Percentiles rank a stretch among this genome's conserved stretches.
Conservation (phyloP, 306 rosid genomes). For the Citrullus colocynthis region DNA sequence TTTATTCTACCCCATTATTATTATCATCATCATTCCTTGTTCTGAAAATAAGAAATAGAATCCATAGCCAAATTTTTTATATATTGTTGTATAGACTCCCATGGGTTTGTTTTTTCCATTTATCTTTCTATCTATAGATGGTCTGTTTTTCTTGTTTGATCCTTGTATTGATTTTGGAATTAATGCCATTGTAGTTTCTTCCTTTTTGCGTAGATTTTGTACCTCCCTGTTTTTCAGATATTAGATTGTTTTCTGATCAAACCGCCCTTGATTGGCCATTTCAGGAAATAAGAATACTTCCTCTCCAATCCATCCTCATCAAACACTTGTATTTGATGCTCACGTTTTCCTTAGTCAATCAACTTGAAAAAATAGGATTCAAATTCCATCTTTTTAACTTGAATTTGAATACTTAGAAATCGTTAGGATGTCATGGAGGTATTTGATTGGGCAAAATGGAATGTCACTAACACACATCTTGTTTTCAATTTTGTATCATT, state of each 20-base stretch:
- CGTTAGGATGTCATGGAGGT: too few species aligned
- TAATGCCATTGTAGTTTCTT: constrained; percentile 2
- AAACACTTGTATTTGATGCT: not conserved
- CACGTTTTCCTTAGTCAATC: not conserved
- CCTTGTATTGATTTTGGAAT: not conserved
- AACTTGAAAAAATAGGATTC: not conserved
- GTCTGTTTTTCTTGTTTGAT: not conserved
- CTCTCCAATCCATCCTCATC: not conserved
- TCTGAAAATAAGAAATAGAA: constrained; percentile 27
- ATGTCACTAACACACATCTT: not conserved
- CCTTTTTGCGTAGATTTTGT: not conserved
- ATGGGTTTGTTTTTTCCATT: not conserved
- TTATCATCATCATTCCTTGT: constrained; percentile 2
- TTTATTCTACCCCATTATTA: constrained; percentile 11
- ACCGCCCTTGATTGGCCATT: not conserved
- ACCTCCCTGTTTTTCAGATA: constrained; percentile 2
- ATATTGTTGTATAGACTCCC: constrained; percentile 9
- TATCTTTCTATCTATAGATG: not conserved
- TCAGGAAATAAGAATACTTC: not conserved
- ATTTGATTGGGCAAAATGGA: not conserved
- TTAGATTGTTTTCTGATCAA: not conserved
- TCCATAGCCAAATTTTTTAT: constrained; percentile 14
- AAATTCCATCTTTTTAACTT: too few species aligned
- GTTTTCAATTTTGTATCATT: not conserved
- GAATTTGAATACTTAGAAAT: too few species aligned